phyloP scores from a whole-genome alignment of 441 rosid genomes.

The Erodium trifolium region DNA sequence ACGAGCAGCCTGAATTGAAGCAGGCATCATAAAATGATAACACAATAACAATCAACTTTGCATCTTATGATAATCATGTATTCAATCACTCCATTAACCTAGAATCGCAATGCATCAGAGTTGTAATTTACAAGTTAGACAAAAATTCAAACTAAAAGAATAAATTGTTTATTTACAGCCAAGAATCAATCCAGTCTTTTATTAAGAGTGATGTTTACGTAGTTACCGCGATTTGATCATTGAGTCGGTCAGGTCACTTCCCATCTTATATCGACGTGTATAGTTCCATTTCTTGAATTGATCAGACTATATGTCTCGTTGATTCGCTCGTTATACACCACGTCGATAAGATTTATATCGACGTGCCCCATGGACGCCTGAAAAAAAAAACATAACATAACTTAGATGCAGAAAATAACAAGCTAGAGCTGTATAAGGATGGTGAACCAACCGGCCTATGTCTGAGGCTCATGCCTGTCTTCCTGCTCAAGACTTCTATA shows the following conservation, averaged over 20 bases:
- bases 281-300: constrained; percentile 24
- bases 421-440: not conserved
- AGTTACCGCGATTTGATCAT: too few species aligned
- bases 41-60: not conserved
- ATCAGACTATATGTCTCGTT: constrained; percentile 25
- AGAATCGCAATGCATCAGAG: not conserved
- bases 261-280: constrained; percentile 29
- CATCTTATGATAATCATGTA: not conserved
- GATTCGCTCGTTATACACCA: constrained; percentile 25
- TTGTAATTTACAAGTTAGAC: not conserved
- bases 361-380: constrained; percentile 27
- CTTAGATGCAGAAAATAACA: not conserved
- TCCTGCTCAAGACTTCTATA: constrained; percentile 29
- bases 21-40: not conserved
- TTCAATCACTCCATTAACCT: not conserved
- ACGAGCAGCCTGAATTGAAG: too few species aligned
- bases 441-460: constrained; percentile 19
- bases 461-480: constrained; percentile 21
- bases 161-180: not conserved
- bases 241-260: constrained; percentile 17
- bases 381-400: not conserved
- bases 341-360: constrained; percentile 23
- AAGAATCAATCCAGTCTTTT: not conserved
- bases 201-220: too few species aligned
- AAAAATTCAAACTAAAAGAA: not conserved